Evolutionary conservation across 371 early-diverging fungal genomes (phyloP).

Genomic region (Haplosporangium sp.): DNA sequence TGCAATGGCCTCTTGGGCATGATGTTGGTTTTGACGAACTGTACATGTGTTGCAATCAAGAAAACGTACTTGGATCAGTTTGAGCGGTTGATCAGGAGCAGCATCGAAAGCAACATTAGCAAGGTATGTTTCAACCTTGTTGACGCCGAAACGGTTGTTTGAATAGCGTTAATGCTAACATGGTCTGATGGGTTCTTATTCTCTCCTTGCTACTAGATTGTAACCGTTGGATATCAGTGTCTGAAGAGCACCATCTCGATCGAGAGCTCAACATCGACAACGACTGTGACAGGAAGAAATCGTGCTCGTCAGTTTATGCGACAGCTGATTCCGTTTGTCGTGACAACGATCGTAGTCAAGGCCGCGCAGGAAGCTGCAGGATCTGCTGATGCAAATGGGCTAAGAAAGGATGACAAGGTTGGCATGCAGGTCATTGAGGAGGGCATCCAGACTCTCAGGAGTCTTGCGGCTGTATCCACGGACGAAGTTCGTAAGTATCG

Average conservation of each 20-base stretch:
- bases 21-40: constrained; percentile 49
- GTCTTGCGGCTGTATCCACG: constrained; percentile 25
- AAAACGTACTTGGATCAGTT: constrained; percentile 39
- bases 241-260: constrained; percentile 34
- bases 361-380: constrained; percentile 30
- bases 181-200: no score
- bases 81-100: constrained; percentile 45
- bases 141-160: no score
- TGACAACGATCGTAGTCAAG: constrained; percentile 48
- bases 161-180: no score
- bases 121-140: constrained; percentile 17
- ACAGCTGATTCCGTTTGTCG: constrained; percentile 46
- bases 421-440: constrained; percentile 53
- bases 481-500: constrained; percentile 28
- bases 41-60: constrained; percentile 18
- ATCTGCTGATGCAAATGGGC: not conserved
- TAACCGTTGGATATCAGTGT: constrained; percentile 52
- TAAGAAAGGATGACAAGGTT: constrained; percentile 28
- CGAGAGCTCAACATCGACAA: constrained; percentile 8
- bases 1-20: constrained; percentile 50
- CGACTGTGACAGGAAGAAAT: constrained; percentile 10
- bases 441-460: constrained; percentile 43
- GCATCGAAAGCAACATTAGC: constrained; percentile 44
- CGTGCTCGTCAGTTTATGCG: constrained; percentile 42
- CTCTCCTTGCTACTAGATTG: constrained; percentile 21